phyloP scores from a whole-genome alignment of 306 rosid species.

The Vigna mungo region DNA sequence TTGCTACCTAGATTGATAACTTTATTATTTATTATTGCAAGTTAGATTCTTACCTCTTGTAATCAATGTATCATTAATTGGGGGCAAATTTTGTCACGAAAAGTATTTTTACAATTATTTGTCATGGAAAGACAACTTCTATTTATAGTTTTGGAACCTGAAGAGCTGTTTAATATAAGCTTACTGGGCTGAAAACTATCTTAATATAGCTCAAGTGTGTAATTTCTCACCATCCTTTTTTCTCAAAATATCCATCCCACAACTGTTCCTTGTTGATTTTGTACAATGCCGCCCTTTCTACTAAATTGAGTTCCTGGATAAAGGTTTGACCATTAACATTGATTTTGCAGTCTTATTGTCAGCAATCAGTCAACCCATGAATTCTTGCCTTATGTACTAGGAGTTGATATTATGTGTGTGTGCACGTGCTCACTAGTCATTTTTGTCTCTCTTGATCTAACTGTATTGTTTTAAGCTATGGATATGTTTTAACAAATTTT shows the following conservation, averaged over 20 bases:
- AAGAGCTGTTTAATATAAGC: not conserved
- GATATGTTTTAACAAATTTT: conserved; percentile 15
- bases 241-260: not conserved
- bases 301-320: not conserved
- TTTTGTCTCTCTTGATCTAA: conserved; percentile 23
- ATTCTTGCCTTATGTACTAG: not conserved
- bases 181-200: conserved; percentile 11
- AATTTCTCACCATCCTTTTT: not conserved
- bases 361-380: not conserved
- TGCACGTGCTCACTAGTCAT: not conserved
- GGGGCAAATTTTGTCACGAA: not conserved
- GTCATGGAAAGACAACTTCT: not conserved
- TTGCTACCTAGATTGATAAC: not conserved
- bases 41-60: not conserved
- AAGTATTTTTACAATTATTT: not conserved
- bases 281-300: not conserved
- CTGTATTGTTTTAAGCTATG: conserved; percentile 31
- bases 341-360: conserved; percentile 12
- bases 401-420: not conserved
- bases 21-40: not conserved
- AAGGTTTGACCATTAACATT: conserved; percentile 19
- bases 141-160: conserved; percentile 9
- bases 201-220: not conserved
- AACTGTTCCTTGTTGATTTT: not conserved
- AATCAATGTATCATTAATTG: not conserved